Conservation (phyloP, 208 protist genomes). For the Acanthamoeba culbertsoni region DNA sequence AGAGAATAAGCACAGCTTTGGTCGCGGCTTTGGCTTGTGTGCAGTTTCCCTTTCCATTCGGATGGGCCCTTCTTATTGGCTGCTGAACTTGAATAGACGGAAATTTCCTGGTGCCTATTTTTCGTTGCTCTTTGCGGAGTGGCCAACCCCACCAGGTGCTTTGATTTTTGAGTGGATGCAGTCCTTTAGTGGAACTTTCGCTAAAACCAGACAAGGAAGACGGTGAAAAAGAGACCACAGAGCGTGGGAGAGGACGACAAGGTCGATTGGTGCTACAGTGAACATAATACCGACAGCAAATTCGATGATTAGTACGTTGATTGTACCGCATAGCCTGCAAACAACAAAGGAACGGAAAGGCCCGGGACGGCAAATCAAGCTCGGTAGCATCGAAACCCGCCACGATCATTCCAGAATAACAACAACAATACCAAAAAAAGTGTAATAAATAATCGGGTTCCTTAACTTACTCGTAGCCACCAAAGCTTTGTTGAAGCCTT, state of each 20-base stretch:
- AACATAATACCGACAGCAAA: no score
- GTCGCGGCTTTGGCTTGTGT: background rate
- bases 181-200: background rate
- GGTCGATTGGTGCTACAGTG: no score
- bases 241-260: background rate
- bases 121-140: background rate
- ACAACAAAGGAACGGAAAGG: background rate
- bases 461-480: no score
- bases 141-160: background rate
- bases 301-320: background rate
- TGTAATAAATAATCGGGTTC: background rate
- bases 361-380: background rate
- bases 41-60: constrained; percentile 1
- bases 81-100: background rate
- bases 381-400: background rate
- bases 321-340: background rate
- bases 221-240: background rate
- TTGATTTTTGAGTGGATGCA: background rate
- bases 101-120: background rate
- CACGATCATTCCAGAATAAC: background rate
- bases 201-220: background rate
- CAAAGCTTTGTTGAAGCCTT: background rate
- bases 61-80: background rate
- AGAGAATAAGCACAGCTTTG: background rate
- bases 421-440: background rate